Percentiles rank a stretch among this genome's conserved stretches.
Evolutionary conservation across 106 monocot genomes (phyloP).

Genomic region (Agapanthus africanus): DNA sequence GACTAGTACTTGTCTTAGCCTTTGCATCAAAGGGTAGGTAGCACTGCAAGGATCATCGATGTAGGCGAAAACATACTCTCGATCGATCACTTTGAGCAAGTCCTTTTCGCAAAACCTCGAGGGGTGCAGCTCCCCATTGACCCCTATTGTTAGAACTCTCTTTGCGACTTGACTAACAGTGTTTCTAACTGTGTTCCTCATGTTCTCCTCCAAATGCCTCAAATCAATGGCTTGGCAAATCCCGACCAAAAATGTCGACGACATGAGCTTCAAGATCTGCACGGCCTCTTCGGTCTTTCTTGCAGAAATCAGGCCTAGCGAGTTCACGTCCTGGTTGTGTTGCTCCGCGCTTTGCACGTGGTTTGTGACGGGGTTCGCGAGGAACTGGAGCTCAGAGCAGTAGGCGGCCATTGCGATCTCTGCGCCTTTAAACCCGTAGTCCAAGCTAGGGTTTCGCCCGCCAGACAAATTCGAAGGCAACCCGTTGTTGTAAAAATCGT

Average conservation of each 20-base stretch:
- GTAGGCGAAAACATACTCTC: no score
- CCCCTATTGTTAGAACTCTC: constrained; percentile 57
- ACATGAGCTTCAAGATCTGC: constrained; percentile 91
- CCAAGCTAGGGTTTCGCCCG: constrained; percentile 87
- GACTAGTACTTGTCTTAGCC: no score
- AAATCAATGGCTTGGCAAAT: constrained; percentile 90
- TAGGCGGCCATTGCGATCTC: constrained; percentile 99
- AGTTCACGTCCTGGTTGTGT: constrained; percentile 99
- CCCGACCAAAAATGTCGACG: constrained; percentile 72
- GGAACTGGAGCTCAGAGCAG: constrained; percentile 94
- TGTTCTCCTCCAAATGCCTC: constrained; percentile 86
- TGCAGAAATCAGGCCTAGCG: constrained; percentile 84
- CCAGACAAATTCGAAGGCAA: constrained; percentile 82
- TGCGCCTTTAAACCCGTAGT: constrained; percentile 96
- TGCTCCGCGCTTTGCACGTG: constrained; percentile 99
- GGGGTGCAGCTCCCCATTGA: constrained; percentile 62
- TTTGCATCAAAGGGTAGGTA: no score
- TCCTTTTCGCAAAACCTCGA: no score
- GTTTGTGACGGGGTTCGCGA: constrained; percentile 94
- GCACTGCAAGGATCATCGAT: no score
- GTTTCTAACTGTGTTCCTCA: constrained; percentile 68
- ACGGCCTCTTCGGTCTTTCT: constrained; percentile 91
- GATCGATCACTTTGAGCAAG: no score
- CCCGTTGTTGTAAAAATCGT: constrained; percentile 94
- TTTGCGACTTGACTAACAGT: constrained; percentile 60